phyloP scores from a whole-genome alignment of 345 rosid species.

The Salix caprea region DNA sequence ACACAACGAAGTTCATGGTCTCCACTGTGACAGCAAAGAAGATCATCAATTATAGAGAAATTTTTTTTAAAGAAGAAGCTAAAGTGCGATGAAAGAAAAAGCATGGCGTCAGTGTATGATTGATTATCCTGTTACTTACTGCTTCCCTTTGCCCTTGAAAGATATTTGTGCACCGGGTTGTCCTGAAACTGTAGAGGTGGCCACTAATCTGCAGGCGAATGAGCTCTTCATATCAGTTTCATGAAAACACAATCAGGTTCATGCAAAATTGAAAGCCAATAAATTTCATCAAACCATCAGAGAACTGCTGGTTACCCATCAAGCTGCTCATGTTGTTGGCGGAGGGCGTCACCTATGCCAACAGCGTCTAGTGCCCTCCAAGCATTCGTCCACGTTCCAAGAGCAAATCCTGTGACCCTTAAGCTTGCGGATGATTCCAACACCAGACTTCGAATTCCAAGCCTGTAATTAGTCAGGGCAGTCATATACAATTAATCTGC shows the following conservation, averaged over 20 bases:
- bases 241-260: too few species aligned
- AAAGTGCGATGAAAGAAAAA: too few species aligned
- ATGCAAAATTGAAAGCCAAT: too few species aligned
- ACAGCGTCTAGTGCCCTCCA: constrained; percentile 72
- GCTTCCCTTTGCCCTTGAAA: constrained; percentile 17
- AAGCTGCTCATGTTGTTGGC: constrained; percentile 35
- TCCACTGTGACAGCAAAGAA: constrained; percentile 19
- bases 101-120: not conserved
- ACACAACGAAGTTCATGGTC: constrained; percentile 50
- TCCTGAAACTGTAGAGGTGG: constrained; percentile 20
- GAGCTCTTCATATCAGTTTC: too few species aligned
- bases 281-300: too few species aligned
- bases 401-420: constrained; percentile 55
- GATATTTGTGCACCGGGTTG: not conserved
- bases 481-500: too few species aligned
- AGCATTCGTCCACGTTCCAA: constrained; percentile 51
- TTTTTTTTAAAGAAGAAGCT: too few species aligned
- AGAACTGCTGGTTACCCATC: constrained; percentile 22
- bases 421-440: constrained; percentile 59
- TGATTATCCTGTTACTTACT: constrained; percentile 23
- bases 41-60: not conserved
- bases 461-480: constrained; percentile 31
- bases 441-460: constrained; percentile 60
- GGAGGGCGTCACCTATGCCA: constrained; percentile 48
- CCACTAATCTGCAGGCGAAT: constrained; percentile 30